Percentiles rank a stretch among this genome's conserved stretches.
These are phyloP conservation scores for Rhytidiadelphus loreus DNA, from an alignment of 225 moss, liverwort and hornwort genomes.

Conservation along the genomic window DNA sequence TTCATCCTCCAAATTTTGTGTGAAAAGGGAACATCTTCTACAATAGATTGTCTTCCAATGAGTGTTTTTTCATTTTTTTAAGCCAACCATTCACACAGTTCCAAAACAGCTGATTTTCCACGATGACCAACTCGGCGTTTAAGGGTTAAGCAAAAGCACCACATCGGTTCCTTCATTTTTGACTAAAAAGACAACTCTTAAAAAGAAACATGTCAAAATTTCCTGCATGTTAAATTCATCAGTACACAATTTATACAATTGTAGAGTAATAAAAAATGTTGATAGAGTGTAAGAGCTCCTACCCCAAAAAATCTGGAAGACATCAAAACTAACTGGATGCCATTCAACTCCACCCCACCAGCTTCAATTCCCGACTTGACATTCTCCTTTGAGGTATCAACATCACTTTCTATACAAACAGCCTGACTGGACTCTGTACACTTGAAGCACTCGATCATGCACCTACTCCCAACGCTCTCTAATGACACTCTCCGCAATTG, in stretches of 20 bases:
- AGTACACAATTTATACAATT: neutral
- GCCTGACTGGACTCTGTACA: neutral
- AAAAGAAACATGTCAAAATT: neutral
- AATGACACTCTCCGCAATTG: neutral
- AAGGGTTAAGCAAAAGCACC: too few species aligned
- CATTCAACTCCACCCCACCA: neutral
- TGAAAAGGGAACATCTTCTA: too few species aligned
- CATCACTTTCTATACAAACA: neutral
- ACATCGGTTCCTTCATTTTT: neutral
- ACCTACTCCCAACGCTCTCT: neutral
- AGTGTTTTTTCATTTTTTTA: too few species aligned
- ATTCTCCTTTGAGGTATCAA: neutral
- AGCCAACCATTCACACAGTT: too few species aligned
- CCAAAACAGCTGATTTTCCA: too few species aligned
- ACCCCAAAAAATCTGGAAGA: neutral
- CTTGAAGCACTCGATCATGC: neutral
- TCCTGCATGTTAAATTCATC: neutral
- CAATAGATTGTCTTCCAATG: too few species aligned
- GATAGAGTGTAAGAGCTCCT: neutral
- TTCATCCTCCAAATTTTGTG: too few species aligned
- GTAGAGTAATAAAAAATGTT: neutral
- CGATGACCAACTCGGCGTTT: too few species aligned
- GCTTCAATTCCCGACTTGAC: neutral
- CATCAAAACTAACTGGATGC: neutral
- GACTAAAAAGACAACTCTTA: neutral